Base-by-base conservation (phyloP, 2,329 filamentous ascomycete species). In the Clarireedia monteithiana region DNA sequence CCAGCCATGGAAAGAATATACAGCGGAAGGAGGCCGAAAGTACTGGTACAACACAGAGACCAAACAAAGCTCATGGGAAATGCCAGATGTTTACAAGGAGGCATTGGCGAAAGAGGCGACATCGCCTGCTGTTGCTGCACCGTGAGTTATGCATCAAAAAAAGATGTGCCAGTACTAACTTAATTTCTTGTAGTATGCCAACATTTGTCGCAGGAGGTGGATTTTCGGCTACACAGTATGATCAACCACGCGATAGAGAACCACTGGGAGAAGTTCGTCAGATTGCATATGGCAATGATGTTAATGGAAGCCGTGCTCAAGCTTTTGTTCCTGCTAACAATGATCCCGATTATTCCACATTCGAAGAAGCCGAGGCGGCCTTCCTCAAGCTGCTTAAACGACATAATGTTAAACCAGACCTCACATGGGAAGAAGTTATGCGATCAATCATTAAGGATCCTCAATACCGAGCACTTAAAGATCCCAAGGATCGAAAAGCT, bases 11-110 rank as follows among this genome's bases (percentile, higher is more conserved):
- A 94, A 92, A 68, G 90, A 96, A 72, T 94, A 95, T 68, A 90
- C 86, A 26, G 85, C 89, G 23, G 84, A 91, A 60, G 88, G 89
- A 61, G 94, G 92, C 48, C 84, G 86, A 66, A 89, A 92, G 69
- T 99, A 99, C 73, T 99, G 91, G 88, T 92, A 91, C 72, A 94
- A 99, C 71, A 88, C 85, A 36, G 87, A 95, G 72, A 91, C 89
- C 46, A 91, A 92, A 73, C 82, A 91, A 74, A 97, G 91, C 70
- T 90, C 88, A 34, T 99, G 94, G 94, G 87, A 91, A 67, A 91
- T 96, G 80, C 94, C 94, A 55, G 88, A 90, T 55, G 83, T 75
- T 60, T 91, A 91, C 73, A 90, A 88, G 68, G 79, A 80, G 64
- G 88, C 89, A 58, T 76, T 91, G 57, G 85, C 85, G 51, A 80